Evolutionary conservation across 208 protist genomes (phyloP), one percentile per base, ranked within the genome.

Genomic region (Acanthamoeba sp.): DNA sequence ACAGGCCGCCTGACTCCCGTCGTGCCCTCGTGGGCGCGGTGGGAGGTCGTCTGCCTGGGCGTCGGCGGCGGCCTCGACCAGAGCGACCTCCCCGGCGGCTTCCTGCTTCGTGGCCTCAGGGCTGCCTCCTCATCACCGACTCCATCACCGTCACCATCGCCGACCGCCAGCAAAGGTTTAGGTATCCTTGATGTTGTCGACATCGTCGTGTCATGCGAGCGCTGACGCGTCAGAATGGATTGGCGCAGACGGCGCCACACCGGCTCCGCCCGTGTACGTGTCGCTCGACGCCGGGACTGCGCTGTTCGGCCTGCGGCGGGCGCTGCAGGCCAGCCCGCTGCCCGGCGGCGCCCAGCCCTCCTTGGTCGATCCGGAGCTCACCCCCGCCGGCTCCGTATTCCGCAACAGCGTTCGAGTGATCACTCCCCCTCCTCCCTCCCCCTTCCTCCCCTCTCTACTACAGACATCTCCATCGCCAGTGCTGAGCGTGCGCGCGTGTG

Each of bases 1-100:
- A 14, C 62, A 3, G 55, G 16, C 6, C n/a, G 62, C 27, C 62
- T 1, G n/a, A 16, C n/a, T 0, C 5, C 34, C 29, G 3, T 16
- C 34, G 0, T 64, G 0, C 57, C 57, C 57, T 29, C 24, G 27
- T 78, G 66, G 66, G 66, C 66, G 66, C 66, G 66, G 16, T 78
- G 66, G 66, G 66, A 78, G 66, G 32, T 78, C 34, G 66, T 78
- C 29, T 78, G 66, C 32, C 66, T 78, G 66, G 66, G 66, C 66
- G 66, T 78, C 14, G 32, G 66, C 66, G 66, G 66, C 66, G 66
- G 66, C 66, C 66, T 78, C 66, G 66, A 78, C 36, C 66, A 78
- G 24, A 78, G 66, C 66, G 36, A 78, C 66, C 66, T 78, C 12
- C 34, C 66, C 24, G 66, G 66, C 24, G 66, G 66, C 34, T 78